A percentile compares a stretch with the other conserved stretches of the same genome.
phyloP scores from a whole-genome alignment of 768 basidiomycete genomes.

The Trametes cubensis region DNA sequence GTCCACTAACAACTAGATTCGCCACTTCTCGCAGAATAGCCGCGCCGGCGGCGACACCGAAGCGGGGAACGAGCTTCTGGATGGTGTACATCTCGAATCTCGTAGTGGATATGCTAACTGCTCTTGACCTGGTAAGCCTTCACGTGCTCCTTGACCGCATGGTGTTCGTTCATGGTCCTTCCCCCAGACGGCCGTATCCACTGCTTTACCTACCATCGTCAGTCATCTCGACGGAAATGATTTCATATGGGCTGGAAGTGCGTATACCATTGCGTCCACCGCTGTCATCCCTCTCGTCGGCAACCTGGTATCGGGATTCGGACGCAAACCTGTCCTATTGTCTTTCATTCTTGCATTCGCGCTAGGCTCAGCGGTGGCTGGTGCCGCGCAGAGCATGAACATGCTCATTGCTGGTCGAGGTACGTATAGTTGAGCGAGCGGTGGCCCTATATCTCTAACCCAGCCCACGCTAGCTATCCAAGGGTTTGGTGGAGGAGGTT shows the following conservation, averaged over 20 bases:
- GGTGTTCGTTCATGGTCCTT: neutral
- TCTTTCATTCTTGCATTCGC: constrained; percentile 38
- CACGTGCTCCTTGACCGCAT: neutral
- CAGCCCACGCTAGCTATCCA: constrained; percentile 22
- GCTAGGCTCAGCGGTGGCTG: constrained; percentile 44
- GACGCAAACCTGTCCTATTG: constrained; percentile 38
- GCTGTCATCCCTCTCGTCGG: constrained; percentile 40
- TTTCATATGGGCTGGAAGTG: constrained; percentile 32
- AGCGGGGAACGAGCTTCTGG: constrained; percentile 20
- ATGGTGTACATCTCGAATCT: constrained; percentile 18
- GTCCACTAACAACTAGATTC: too few species aligned
- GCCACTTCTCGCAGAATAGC: too few species aligned
- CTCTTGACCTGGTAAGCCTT: constrained; percentile 16
- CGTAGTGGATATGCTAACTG: constrained; percentile 17
- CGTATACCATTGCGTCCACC: constrained; percentile 40
- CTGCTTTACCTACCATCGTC: constrained; percentile 28
- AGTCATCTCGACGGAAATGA: constrained; percentile 25
- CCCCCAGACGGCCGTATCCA: constrained; percentile 25
- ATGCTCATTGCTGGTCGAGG: constrained; percentile 44
- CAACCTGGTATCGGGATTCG: constrained; percentile 37
- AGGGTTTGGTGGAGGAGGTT: constrained; percentile 30
- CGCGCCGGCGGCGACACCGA: neutral
- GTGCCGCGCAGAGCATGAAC: constrained; percentile 41
- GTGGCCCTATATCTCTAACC: neutral
- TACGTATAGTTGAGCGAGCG: neutral